These are phyloP conservation scores for Botrytis tulipae DNA, from an alignment of 2,329 filamentous ascomycete genomes.

Conservation along the genomic window DNA sequence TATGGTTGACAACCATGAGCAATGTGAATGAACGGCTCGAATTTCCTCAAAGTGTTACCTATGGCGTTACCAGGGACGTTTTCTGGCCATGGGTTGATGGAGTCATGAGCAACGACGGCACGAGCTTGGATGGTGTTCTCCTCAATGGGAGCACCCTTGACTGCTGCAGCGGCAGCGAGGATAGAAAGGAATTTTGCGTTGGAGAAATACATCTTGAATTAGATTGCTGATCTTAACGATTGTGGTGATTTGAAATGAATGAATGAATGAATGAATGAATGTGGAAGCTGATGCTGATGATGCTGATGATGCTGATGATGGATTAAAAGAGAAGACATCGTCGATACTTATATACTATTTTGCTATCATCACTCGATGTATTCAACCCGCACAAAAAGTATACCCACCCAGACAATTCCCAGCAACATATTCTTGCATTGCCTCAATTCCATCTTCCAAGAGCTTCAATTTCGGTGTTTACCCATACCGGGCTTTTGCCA, in stretches of 20 bases:
- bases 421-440: neutral
- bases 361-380: neutral
- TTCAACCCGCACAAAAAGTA: neutral
- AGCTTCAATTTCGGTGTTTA: neutral
- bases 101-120: neutral
- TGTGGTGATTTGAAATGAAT: neutral
- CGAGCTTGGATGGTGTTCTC: neutral
- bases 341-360: neutral
- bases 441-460: too few relatives aligned
- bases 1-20: conserved; percentile 1
- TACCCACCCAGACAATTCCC: neutral
- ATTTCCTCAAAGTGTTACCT: neutral
- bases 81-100: neutral
- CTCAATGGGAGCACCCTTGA: neutral
- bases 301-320: neutral
- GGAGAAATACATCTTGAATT: conserved; percentile 2
- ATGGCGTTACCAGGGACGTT: neutral
- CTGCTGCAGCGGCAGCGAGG: neutral
- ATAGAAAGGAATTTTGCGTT: neutral
- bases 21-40: neutral
- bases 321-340: neutral
- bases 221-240: neutral
- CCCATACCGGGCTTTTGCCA: neutral
- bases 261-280: neutral
- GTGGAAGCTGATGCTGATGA: neutral